Percentiles rank a stretch among this genome's conserved stretches.
phyloP scores from a whole-genome alignment of 164 flowering plant genomes.

The Taxillus chinensis region DNA sequence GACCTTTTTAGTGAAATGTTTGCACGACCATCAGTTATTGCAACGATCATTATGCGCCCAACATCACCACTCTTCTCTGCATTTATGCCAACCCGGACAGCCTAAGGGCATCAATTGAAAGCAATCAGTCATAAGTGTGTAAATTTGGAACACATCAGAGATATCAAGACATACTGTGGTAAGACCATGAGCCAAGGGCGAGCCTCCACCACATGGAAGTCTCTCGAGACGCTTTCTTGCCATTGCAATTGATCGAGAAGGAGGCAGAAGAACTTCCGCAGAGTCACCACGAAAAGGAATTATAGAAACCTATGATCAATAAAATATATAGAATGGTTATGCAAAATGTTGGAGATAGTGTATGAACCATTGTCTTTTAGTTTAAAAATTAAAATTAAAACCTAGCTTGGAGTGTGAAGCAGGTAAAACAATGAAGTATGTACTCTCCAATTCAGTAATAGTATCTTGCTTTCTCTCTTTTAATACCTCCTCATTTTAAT shows the following conservation, averaged over 20 bases:
- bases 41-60: slow-evolving; percentile 93
- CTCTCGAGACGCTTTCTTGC: slow-evolving; percentile 95
- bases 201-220: slow-evolving; percentile 99
- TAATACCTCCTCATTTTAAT: no score
- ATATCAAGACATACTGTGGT: slow-evolving; percentile 44
- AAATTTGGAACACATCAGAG: no score
- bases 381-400: no score
- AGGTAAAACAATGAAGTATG: no score
- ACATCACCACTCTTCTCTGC: slow-evolving; percentile 98
- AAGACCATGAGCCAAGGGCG: slow-evolving; percentile 96
- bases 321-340: not conserved
- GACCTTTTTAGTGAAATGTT: slow-evolving; percentile 86
- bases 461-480: no score
- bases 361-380: no score
- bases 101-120: slow-evolving; percentile 28
- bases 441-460: no score
- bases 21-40: slow-evolving; percentile 94
- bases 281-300: slow-evolving; percentile 95
- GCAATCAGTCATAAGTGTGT: no score
- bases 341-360: no score
- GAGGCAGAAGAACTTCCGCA: slow-evolving; percentile 94
- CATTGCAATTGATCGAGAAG: slow-evolving; percentile 96
- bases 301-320: slow-evolving; percentile 54
- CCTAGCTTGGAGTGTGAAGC: no score
- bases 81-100: slow-evolving; percentile 91